These are phyloP conservation scores for Podospora bellae-mahoneyi DNA, from an alignment of 495 filamentous ascomycete species.

Conservation along the genomic window DNA sequence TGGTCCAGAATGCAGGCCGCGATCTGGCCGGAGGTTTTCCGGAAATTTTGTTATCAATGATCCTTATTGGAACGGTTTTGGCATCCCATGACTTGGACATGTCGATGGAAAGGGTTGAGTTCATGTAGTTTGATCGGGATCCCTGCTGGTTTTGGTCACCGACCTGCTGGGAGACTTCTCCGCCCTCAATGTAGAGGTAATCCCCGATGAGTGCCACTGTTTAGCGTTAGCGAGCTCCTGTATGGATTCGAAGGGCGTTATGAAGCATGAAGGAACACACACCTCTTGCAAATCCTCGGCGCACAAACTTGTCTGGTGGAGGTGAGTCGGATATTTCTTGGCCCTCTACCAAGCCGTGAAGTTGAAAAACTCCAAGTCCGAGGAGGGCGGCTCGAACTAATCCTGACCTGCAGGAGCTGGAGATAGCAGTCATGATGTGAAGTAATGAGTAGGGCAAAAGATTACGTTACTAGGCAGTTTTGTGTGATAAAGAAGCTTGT, in stretches of 20 bases:
- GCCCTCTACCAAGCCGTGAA: background rate
- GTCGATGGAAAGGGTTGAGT: conserved; percentile 39
- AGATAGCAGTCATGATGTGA: too few relatives aligned
- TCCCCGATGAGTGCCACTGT: conserved; percentile 14
- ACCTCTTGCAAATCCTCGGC: background rate
- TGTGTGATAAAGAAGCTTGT: too few relatives aligned
- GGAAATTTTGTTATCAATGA: conserved; percentile 27
- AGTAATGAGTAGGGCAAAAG: too few relatives aligned
- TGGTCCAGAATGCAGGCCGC: conserved; percentile 34
- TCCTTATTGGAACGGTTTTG: conserved; percentile 25
- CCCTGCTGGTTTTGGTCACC: background rate
- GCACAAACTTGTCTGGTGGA: background rate
- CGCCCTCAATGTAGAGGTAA: conserved; percentile 19
- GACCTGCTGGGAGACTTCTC: conserved; percentile 15
- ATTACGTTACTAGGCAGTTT: too few relatives aligned
- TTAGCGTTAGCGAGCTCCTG: background rate
- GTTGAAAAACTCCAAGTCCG: background rate
- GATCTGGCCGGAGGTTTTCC: conserved; percentile 17
- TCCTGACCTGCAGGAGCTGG: background rate
- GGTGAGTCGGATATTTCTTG: background rate
- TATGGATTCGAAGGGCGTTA: background rate
- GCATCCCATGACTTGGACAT: conserved; percentile 38
- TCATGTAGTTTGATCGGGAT: background rate
- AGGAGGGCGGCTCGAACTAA: background rate
- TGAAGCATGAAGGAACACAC: background rate